These are phyloP conservation scores for Moesziomyces aphidis DNA, from an alignment of 1,284 basidiomycete species.

Conservation along the genomic window DNA sequence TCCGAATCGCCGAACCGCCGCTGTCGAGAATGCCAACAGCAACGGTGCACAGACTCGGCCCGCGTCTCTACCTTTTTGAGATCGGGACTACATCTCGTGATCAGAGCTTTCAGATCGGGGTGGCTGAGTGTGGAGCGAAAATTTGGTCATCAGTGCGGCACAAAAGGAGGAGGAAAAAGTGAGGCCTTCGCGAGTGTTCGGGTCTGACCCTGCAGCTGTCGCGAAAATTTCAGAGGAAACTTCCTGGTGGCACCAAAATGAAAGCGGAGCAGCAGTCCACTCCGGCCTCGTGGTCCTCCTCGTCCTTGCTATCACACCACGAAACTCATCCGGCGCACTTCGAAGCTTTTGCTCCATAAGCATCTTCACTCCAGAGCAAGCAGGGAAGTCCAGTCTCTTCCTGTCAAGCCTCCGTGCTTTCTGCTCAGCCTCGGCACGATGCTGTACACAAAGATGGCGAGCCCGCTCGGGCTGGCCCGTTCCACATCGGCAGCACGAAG, in stretches of 20 bases:
- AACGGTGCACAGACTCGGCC: too few species aligned
- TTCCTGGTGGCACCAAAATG: neutral
- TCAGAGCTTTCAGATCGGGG: too few species aligned
- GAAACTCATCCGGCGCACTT: neutral
- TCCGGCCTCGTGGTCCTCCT: neutral
- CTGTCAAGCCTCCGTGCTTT: too few species aligned
- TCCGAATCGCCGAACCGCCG: too few species aligned
- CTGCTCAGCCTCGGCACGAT: conserved; percentile 8
- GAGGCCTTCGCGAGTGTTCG: neutral
- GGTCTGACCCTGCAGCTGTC: neutral
- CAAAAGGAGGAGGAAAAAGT: too few species aligned
- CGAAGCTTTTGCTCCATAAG: neutral
- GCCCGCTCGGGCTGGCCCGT: conserved; percentile 30
- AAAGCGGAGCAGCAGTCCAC: too few species aligned
- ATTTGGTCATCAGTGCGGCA: neutral
- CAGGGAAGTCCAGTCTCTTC: neutral
- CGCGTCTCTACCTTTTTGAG: too few species aligned
- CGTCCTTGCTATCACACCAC: neutral
- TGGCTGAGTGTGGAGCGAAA: too few species aligned
- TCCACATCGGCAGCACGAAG: conserved; percentile 21
- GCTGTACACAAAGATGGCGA: conserved; percentile 35
- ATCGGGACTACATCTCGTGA: too few species aligned
- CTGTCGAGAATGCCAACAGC: too few species aligned
- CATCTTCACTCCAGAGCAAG: conserved; percentile 4
- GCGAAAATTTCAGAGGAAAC: conserved; percentile 1